Base-by-base conservation (phyloP, 371 early-diverging fungal species). In the Mortierella sp. region DNA sequence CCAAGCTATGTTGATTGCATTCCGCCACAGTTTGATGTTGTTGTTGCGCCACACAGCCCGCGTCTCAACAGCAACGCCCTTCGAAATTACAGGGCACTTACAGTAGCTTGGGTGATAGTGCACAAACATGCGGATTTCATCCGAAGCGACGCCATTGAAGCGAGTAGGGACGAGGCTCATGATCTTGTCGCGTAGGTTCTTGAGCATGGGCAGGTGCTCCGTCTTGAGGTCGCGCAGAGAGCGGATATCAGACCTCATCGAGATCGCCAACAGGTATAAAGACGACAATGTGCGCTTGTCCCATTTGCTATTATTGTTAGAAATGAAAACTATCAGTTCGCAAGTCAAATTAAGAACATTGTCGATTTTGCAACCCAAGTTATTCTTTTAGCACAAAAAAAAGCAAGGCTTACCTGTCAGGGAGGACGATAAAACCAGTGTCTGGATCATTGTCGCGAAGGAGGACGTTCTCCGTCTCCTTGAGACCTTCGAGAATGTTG, bases 91-190 rank as follows among this genome's bases (percentile, higher is more conserved):
- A 48, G 53, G 16, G 61, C 1, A 77, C 81, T 90, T 89, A 91
- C 92, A 97, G 82, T 97, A 97, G 8, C 94, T 93, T 1, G 97
- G 97, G 74, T 94, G 96, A 83, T 97, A 97, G 86, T 97, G 97
- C 13, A 97, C 83, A 85, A 94, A 97, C 37, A 96, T 76, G 34
- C 95, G 89, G 21, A 97, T 84, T 71, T 95, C 90, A 64, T 92
- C 86, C 0, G 88, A 72, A 4, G 80, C 77, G 4, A 88, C 82
- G 14, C 82, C 86, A 2, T 87, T 81, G 76, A 88, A 91, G 24
- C 88, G 90, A 55, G 90, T 87, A 28, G 89, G 85, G 0, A 92
- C 93, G 26, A 92, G 80, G 1, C 76, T 59, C 14, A 86, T 79
- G 16, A 91, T 88, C 46, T 89, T 91, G 10, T 87, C 75, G 11